phyloP scores from a whole-genome alignment of 371 early-diverging fungal genomes.

The Mortierella sp. region DNA sequence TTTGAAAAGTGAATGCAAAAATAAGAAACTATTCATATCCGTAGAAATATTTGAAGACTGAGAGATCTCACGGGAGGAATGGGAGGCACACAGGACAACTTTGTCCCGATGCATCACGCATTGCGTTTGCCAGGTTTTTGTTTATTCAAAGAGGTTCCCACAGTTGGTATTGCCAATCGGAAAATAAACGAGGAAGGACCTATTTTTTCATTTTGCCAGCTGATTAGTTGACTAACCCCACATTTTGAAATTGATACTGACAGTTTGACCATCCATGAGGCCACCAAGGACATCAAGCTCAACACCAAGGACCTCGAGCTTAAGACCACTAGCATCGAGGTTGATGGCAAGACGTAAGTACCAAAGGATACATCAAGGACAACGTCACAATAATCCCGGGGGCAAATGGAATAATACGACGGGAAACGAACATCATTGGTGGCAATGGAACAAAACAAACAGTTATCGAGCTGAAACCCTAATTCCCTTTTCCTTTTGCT shows the following conservation, averaged over 20 bases:
- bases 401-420: no score
- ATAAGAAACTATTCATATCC: no score
- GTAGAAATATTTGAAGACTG: no score
- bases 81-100: no score
- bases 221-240: neutral
- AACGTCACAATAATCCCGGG: neutral
- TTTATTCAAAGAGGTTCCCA: neutral
- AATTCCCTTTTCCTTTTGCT: neutral
- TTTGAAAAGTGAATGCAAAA: no score
- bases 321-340: constrained; percentile 45
- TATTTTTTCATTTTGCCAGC: neutral
- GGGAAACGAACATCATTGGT: no score
- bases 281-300: constrained; percentile 65
- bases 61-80: no score
- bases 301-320: constrained; percentile 72
- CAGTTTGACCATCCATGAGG: constrained; percentile 64
- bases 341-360: constrained; percentile 30
- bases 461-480: neutral
- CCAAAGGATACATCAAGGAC: neutral
- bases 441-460: neutral
- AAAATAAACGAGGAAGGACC: neutral
- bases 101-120: no score
- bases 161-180: neutral
- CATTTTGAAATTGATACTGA: neutral
- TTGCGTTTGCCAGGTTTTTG: no score